These are phyloP conservation scores for Durotheca rogersii DNA, from an alignment of 495 filamentous ascomycete species.

Conservation along the genomic window DNA sequence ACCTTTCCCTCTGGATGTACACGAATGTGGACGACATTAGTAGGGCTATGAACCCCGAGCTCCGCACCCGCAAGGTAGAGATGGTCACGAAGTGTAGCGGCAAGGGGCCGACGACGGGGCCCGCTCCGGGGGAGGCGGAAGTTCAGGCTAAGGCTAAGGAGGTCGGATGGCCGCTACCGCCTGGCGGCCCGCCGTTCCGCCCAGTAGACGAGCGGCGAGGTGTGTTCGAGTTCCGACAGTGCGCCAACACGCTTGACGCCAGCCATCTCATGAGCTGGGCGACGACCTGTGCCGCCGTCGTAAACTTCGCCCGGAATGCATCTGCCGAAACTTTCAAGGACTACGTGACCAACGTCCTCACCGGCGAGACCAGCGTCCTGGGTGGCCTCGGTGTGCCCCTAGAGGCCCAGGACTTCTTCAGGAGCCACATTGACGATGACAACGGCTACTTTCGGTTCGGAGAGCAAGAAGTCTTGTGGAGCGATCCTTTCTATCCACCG, in stretches of 20 bases:
- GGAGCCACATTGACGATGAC: background rate
- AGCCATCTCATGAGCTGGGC: constrained; percentile 3
- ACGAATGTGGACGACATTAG: background rate
- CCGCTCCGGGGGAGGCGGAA: background rate
- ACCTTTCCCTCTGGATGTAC: constrained; percentile 1
- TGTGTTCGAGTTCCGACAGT: constrained; percentile 17
- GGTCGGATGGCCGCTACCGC: background rate
- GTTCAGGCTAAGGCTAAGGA: background rate
- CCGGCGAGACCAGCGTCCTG: background rate
- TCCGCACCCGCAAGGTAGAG: background rate
- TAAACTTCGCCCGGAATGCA: background rate
- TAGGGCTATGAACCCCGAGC: background rate
- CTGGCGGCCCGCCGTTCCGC: background rate
- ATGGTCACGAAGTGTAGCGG: constrained; percentile 6
- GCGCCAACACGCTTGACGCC: background rate
- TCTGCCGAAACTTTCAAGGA: background rate
- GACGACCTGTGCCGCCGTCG: background rate
- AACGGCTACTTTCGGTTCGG: background rate
- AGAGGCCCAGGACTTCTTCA: background rate
- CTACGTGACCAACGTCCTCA: background rate
- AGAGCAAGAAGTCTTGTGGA: constrained; percentile 1
- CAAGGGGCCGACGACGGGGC: background rate
- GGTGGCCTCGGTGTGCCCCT: background rate
- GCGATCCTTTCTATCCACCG: constrained; percentile 10
- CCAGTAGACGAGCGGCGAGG: constrained; percentile 11